These are phyloP conservation scores for Aspergillus haitiensis DNA, from an alignment of 495 filamentous ascomycete species.

Conservation along the genomic window DNA sequence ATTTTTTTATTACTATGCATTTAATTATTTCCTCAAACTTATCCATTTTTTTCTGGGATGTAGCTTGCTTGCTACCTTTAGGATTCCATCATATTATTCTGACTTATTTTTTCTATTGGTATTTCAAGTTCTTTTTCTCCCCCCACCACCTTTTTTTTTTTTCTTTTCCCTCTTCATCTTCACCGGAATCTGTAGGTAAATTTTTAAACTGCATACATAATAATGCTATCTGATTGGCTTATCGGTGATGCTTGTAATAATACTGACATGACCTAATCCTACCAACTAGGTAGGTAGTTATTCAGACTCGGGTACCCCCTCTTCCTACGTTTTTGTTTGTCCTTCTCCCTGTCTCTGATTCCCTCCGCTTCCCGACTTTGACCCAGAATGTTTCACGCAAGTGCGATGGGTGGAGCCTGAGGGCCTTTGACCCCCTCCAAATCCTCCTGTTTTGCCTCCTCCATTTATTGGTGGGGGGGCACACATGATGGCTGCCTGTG, in stretches of 20 bases:
- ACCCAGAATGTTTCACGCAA: slow-evolving; percentile 33
- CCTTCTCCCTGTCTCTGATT: slow-evolving; percentile 4
- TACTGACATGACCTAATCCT: neutral
- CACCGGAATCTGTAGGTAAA: neutral
- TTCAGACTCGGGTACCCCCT: no score
- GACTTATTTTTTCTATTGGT: slow-evolving; percentile 15
- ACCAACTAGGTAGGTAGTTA: no score
- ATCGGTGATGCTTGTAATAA: neutral
- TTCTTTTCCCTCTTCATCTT: slow-evolving; percentile 8
- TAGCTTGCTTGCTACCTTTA: no score
- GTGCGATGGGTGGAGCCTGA: slow-evolving; percentile 22
- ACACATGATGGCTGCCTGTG: slow-evolving; percentile 13
- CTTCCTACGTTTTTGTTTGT: neutral
- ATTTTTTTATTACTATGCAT: no score
- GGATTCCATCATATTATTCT: no score
- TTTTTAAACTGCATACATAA: neutral
- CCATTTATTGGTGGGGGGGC: slow-evolving; percentile 19
- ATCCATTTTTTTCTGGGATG: no score
- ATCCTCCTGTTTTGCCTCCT: slow-evolving; percentile 3
- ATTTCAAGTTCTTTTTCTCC: neutral
- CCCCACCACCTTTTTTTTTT: slow-evolving; percentile 2
- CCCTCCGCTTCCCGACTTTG: slow-evolving; percentile 15
- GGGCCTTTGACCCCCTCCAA: slow-evolving; percentile 3
- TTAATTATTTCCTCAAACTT: no score
- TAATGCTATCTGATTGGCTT: neutral